Base-by-base conservation (phyloP, 2,329 filamentous ascomycete species). In the Lanzia echinophila region DNA sequence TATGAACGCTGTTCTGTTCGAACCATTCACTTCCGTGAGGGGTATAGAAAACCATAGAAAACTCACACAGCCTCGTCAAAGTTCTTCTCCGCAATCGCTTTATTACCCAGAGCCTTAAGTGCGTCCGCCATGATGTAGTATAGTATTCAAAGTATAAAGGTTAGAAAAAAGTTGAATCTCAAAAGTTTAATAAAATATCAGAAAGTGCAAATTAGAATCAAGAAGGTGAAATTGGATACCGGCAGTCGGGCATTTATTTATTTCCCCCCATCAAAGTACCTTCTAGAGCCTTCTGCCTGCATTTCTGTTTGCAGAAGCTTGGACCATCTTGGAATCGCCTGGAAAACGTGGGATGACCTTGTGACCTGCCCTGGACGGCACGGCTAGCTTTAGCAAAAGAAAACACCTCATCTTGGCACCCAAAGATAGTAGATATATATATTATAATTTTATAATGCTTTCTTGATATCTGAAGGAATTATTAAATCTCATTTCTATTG, bases 81-180 rank as follows among this genome's bases (percentile, higher is more conserved):
- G 74, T 97, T 90, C 81, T 97, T 97, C 59, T 89, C 90, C 62
- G 90, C 87, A 73, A 99, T 99, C 73, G 95, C 91, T 79, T 95
- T 95, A 80, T 99, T 99, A 78, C 92, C 94, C 71, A 94, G 87
- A 68, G 91, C 90, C 79, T 99, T 99, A 67, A 99, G 83, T 54
- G 47, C 39, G 71, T 86, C 83, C 64, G 81, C 82, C 67, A 69
- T 69, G 39, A 19, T 60, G n/a, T 38, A 22, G n/a, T 55, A n/a
- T 33, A 13, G 10, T 39, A 36, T 38, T 36, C 36, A 20, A 46
- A 42, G 36, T 20, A 20, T 5, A 44, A 42, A 20, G 12, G 19
- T 15, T 44, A 13, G 19, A 20, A 44, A 24, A 22, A 28, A 20
- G 6, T 7, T 33, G 13, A 44, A 44, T 8, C 15, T 28, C 24